A percentile compares a stretch with the other conserved stretches of the same genome.
Evolutionary conservation across 257 asterid species (phyloP).

Genomic region (Oldenlandia corymbosa): DNA sequence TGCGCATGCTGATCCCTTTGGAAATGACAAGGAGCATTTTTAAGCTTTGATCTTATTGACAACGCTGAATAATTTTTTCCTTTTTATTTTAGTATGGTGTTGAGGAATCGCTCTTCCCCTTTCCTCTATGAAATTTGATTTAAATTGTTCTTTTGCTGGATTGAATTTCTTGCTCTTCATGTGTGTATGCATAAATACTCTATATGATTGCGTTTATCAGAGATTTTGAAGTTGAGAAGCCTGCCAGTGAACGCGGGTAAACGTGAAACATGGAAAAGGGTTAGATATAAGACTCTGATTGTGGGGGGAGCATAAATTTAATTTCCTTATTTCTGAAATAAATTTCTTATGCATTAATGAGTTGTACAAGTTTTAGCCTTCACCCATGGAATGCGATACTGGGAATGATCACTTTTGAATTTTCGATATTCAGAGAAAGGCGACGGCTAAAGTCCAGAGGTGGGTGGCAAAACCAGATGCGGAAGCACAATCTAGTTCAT

Average conservation of each 20-base stretch:
- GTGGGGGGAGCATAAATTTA: too few relatives aligned
- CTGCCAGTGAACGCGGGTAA: too few relatives aligned
- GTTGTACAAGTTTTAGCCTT: background rate
- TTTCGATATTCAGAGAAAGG: conserved; percentile 43
- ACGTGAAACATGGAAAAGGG: too few relatives aligned
- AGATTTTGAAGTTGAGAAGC: too few relatives aligned
- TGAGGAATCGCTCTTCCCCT: too few relatives aligned
- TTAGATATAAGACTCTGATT: too few relatives aligned
- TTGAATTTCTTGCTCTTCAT: too few relatives aligned
- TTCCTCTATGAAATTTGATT: background rate
- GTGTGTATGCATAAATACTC: too few relatives aligned
- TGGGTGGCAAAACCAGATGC: conserved; percentile 51
- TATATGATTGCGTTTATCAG: too few relatives aligned
- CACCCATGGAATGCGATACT: background rate
- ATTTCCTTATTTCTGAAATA: background rate
- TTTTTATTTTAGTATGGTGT: background rate
- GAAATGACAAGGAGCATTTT: background rate
- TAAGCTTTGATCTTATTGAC: too few relatives aligned
- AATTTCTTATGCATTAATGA: background rate
- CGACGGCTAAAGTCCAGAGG: conserved; percentile 35
- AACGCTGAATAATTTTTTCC: background rate
- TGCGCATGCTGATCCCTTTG: background rate
- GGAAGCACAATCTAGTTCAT: conserved; percentile 21
- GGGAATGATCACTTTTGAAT: conserved; percentile 8
- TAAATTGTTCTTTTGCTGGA: background rate